These are phyloP conservation scores for Cystobasidium pallidum DNA, from an alignment of 1,284 basidiomycete species.

Conservation along the genomic window DNA sequence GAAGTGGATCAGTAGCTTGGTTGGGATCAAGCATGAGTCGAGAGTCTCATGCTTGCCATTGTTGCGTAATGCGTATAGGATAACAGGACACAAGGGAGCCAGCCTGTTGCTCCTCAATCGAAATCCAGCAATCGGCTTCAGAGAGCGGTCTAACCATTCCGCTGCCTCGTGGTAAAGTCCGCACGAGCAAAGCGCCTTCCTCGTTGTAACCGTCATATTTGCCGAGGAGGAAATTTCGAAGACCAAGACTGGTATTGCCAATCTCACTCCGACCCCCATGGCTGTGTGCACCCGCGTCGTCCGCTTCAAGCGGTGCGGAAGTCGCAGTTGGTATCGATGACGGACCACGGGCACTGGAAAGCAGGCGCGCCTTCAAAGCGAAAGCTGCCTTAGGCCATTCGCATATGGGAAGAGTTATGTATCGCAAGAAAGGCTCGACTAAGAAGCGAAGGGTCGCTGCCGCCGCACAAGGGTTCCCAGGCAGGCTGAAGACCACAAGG, in stretches of 20 bases:
- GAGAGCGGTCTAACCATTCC: slow-evolving; percentile 26
- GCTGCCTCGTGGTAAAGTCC: neutral
- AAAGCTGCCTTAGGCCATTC: too few species aligned
- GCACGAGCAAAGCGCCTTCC: neutral
- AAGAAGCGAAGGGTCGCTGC: slow-evolving; percentile 25
- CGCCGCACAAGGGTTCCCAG: slow-evolving; percentile 33
- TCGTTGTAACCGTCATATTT: slow-evolving; percentile 8
- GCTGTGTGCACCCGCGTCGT: too few species aligned
- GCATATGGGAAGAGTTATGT: too few species aligned
- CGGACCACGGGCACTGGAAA: too few species aligned
- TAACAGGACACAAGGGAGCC: slow-evolving; percentile 19
- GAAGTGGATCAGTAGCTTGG: too few species aligned
- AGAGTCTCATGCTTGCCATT: neutral
- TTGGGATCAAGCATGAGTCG: too few species aligned
- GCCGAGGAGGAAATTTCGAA: neutral
- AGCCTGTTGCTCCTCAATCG: slow-evolving; percentile 9
- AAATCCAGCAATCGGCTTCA: slow-evolving; percentile 22
- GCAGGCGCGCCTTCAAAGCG: too few species aligned
- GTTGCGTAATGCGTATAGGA: neutral
- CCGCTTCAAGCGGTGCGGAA: too few species aligned
- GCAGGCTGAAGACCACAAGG: slow-evolving; percentile 20
- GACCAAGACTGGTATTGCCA: neutral
- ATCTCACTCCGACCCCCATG: too few species aligned
- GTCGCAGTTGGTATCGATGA: too few species aligned
- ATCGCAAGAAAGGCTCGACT: slow-evolving; percentile 14